phyloP scores from a whole-genome alignment of 202 grass and related monocot species.

The Eragrostis tef region DNA sequence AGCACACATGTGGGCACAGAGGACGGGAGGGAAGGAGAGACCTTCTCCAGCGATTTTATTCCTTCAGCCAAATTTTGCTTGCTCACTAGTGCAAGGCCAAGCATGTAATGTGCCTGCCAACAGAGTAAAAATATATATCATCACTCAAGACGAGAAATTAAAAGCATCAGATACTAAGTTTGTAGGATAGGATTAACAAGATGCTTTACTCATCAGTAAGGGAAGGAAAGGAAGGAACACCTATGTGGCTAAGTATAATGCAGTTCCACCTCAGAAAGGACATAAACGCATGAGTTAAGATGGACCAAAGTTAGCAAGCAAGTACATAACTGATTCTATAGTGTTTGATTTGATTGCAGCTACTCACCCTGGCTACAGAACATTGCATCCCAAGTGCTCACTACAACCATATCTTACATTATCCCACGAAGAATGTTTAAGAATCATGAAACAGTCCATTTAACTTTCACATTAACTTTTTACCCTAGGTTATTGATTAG shows the following conservation, averaged over 20 bases:
- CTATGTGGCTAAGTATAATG: neutral
- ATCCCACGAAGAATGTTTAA: neutral
- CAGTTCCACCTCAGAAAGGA: conserved; percentile 14
- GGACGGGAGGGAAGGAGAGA: conserved; percentile 16
- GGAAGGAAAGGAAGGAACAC: neutral
- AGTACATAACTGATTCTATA: neutral
- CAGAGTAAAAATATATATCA: conserved; percentile 26
- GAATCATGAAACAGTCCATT: conserved; percentile 6
- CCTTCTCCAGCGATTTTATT: conserved; percentile 96
- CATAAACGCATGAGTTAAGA: neutral
- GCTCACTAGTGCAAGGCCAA: conserved; percentile 78
- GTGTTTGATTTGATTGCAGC: neutral
- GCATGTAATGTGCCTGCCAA: conserved; percentile 88
- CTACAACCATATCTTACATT: conserved; percentile 8
- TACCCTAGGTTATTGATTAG: conserved; percentile 1
- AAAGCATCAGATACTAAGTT: neutral
- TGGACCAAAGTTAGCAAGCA: neutral
- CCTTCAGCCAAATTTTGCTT: conserved; percentile 70
- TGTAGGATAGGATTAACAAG: conserved; percentile 6
- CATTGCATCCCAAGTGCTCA: neutral
- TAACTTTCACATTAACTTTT: too few species aligned
- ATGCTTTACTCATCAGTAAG: conserved; percentile 9
- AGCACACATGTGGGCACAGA: neutral
- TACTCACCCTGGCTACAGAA: neutral
- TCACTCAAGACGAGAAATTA: neutral